Evolutionary conservation across 768 basidiomycete species (phyloP).

Genomic region (Termitomyces sp.): DNA sequence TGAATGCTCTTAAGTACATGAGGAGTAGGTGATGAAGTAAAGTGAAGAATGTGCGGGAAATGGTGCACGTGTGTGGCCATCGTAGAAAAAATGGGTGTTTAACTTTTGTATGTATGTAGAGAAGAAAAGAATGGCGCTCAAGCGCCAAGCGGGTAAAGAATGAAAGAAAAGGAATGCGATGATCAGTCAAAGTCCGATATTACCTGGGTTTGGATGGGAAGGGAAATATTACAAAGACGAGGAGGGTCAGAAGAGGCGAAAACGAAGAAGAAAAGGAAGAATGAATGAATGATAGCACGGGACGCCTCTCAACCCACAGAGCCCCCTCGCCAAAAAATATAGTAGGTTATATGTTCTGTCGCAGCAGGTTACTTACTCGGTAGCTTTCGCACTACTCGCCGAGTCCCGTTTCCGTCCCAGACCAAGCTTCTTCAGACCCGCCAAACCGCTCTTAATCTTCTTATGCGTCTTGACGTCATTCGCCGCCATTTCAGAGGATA

Average conservation of each 20-base stretch:
- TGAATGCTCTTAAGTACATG: not conserved
- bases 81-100: not conserved
- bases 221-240: not conserved
- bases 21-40: not conserved
- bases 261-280: not conserved
- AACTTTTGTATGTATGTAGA: not conserved
- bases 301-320: not conserved
- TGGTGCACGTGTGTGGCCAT: not conserved
- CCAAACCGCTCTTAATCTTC: slow-evolving; percentile 56
- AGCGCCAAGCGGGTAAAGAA: not conserved
- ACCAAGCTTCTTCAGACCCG: slow-evolving; percentile 54
- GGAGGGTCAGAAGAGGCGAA: not conserved
- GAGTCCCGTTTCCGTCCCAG: slow-evolving; percentile 52
- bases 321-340: not conserved
- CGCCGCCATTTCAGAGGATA: slow-evolving; percentile 17
- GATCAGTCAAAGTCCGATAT: not conserved
- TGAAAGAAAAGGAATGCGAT: not conserved
- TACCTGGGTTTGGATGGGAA: not conserved
- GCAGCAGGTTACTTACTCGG: slow-evolving; percentile 13
- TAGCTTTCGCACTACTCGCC: slow-evolving; percentile 22
- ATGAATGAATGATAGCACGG: not conserved
- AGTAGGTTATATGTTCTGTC: slow-evolving; percentile 1
- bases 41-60: not conserved
- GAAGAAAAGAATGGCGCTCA: not conserved
- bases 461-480: slow-evolving; percentile 37